phyloP scores from a whole-genome alignment of 2,329 filamentous ascomycete species.

The Sarocladiaceae sp. region DNA sequence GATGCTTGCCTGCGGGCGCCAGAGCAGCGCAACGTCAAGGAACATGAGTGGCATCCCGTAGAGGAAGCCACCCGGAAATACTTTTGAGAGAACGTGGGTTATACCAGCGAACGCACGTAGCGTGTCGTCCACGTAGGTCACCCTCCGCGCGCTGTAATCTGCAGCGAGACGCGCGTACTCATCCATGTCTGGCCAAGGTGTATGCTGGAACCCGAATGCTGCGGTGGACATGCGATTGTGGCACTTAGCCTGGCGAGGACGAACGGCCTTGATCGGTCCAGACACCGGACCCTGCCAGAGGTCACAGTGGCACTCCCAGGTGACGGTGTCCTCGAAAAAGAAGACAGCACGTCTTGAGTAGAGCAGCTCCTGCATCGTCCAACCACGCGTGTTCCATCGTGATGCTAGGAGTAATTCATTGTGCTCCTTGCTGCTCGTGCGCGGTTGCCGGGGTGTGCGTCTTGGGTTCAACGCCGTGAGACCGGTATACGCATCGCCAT shows the following conservation, averaged over 20 bases:
- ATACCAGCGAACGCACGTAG: slow-evolving; percentile 36
- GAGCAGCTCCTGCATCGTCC: slow-evolving; percentile 37
- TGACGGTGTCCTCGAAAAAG: slow-evolving; percentile 35
- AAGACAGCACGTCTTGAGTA: slow-evolving; percentile 37
- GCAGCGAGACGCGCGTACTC: slow-evolving; percentile 37
- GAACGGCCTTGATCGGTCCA: slow-evolving; percentile 24
- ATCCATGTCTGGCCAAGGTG: slow-evolving; percentile 39
- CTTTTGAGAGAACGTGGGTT: slow-evolving; percentile 33
- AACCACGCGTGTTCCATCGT: slow-evolving; percentile 33
- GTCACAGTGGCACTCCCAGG: slow-evolving; percentile 41
- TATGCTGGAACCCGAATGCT: slow-evolving; percentile 31
- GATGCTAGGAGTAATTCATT: slow-evolving; percentile 32
- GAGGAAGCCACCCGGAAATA: slow-evolving; percentile 35
- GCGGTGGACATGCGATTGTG: slow-evolving; percentile 23
- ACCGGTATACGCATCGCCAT: slow-evolving; percentile 32
- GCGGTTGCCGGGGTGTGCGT: slow-evolving; percentile 17
- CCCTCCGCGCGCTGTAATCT: slow-evolving; percentile 33
- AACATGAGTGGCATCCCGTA: slow-evolving; percentile 42
- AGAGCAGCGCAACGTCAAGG: slow-evolving; percentile 36
- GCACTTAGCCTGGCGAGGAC: slow-evolving; percentile 10
- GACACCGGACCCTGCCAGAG: slow-evolving; percentile 30
- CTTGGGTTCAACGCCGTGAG: slow-evolving; percentile 30
- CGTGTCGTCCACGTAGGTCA: slow-evolving; percentile 35
- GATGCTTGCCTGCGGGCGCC: slow-evolving; percentile 37
- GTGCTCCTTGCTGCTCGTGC: slow-evolving; percentile 23